Percentiles rank a stretch among this genome's conserved stretches.
These are phyloP conservation scores for Aschersonia sp. DNA, from an alignment of 2,329 filamentous ascomycete genomes.

Conservation along the genomic window DNA sequence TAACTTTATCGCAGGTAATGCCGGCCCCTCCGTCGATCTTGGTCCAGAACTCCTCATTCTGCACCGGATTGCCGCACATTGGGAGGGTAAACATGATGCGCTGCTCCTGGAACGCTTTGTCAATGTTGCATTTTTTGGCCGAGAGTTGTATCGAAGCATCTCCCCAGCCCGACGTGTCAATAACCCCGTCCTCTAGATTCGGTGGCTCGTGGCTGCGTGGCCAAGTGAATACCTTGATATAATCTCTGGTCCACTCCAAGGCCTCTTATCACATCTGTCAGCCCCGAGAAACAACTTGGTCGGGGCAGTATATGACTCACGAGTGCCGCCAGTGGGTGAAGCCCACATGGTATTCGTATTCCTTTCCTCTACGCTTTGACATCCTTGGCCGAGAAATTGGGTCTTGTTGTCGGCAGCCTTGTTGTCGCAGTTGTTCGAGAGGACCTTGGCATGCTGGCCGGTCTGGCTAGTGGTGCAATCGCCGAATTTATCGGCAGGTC, in stretches of 20 bases:
- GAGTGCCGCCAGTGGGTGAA: background rate
- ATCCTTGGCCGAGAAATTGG: conserved; percentile 1
- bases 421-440: conserved; percentile 2
- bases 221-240: conserved; percentile 24
- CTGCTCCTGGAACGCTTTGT: background rate
- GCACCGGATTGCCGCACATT: background rate
- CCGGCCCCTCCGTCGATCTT: background rate
- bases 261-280: conserved; percentile 12
- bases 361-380: background rate
- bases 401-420: background rate
- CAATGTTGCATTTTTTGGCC: background rate
- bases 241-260: conserved; percentile 20
- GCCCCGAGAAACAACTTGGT: background rate
- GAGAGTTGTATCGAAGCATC: conserved; percentile 1
- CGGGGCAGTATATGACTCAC: background rate
- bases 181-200: conserved; percentile 9
- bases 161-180: conserved; percentile 1
- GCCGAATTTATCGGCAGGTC: background rate
- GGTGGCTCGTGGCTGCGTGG: conserved; percentile 10
- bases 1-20: background rate
- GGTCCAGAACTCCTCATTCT: background rate
- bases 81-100: conserved; percentile 1
- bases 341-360: conserved; percentile 1
- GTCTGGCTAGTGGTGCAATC: background rate
- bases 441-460: background rate